A percentile compares a stretch with the other conserved stretches of the same genome.
phyloP scores from a whole-genome alignment of 805 yeast genomes.

The Metschnikowia similis region DNA sequence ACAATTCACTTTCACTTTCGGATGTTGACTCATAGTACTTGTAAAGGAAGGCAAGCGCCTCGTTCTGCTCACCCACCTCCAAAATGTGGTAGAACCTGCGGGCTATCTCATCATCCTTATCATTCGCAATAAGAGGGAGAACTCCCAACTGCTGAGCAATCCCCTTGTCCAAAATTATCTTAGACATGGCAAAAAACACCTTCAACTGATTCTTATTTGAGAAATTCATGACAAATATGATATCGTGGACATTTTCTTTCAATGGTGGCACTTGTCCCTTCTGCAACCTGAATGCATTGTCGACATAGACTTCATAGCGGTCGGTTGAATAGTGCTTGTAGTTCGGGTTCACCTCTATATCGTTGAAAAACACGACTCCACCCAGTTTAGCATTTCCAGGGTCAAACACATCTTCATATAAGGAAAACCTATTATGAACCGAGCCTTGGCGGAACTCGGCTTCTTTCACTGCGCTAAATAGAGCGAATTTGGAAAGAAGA shows the following conservation, averaged over 20 bases:
- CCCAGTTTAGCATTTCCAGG: slow-evolving; percentile 18
- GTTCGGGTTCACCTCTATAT: slow-evolving; percentile 59
- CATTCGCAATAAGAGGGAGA: slow-evolving; percentile 52
- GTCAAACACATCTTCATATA: slow-evolving; percentile 25
- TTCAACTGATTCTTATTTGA: slow-evolving; percentile 48
- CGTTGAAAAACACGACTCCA: slow-evolving; percentile 68
- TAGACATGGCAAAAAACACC: slow-evolving; percentile 47
- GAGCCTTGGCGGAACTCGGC: slow-evolving; percentile 33
- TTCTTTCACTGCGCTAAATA: slow-evolving; percentile 37
- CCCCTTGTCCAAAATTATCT: slow-evolving; percentile 48
- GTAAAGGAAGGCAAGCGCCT: slow-evolving; percentile 38
- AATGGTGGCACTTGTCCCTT: slow-evolving; percentile 63
- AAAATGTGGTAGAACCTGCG: slow-evolving; percentile 31
- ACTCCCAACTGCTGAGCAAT: slow-evolving; percentile 81
- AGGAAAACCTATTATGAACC: slow-evolving; percentile 30
- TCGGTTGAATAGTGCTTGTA: slow-evolving; percentile 44
- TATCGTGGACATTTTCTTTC: slow-evolving; percentile 69
- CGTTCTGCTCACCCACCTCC: slow-evolving; percentile 26
- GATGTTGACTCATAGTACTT: slow-evolving; percentile 28
- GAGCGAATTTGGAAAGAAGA: slow-evolving; percentile 34
- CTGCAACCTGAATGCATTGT: slow-evolving; percentile 11
- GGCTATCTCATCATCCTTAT: slow-evolving; percentile 27
- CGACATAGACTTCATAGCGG: slow-evolving; percentile 45
- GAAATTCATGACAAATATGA: slow-evolving; percentile 65
- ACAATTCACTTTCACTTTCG: slow-evolving; percentile 23